phyloP scores from a whole-genome alignment of 495 filamentous ascomycete genomes.

The Talaromyces liani region DNA sequence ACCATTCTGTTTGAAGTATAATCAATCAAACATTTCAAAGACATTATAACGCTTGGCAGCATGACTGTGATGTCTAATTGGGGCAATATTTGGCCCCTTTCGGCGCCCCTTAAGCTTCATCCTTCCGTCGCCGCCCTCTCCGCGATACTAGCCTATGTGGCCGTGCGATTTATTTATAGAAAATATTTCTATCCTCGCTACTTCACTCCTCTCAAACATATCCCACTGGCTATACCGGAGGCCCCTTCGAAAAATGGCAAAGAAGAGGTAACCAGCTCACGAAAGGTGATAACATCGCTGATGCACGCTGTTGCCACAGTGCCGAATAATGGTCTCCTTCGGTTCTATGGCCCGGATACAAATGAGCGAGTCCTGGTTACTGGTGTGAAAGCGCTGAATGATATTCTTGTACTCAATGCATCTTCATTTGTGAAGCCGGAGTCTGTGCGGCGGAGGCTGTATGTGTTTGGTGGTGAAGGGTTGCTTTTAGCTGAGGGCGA shows the following conservation, averaged over 20 bases:
- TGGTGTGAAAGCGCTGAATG: conserved; percentile 56
- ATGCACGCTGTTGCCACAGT: conserved; percentile 34
- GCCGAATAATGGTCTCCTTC: conserved; percentile 75
- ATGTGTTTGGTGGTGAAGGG: conserved; percentile 64
- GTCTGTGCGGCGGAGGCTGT: conserved; percentile 46
- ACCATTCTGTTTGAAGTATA: background rate
- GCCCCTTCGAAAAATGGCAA: conserved; percentile 19
- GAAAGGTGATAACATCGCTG: background rate
- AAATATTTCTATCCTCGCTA: conserved; percentile 61
- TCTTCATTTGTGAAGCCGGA: conserved; percentile 76
- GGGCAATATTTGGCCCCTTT: background rate
- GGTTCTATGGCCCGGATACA: conserved; percentile 60
- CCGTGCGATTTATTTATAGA: conserved; percentile 37
- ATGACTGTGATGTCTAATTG: background rate
- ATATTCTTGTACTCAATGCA: conserved; percentile 57
- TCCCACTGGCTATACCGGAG: conserved; percentile 47
- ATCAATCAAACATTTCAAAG: background rate
- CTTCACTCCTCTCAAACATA: conserved; percentile 65
- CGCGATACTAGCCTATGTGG: background rate
- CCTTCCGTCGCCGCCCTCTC: background rate
- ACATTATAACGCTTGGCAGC: background rate
- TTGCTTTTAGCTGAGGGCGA: conserved; percentile 79
- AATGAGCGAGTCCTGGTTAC: conserved; percentile 61
- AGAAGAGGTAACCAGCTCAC: background rate
- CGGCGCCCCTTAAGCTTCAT: background rate